Conservation (phyloP, 2,329 filamentous ascomycete species). For the Diaporthe vaccinii region DNA sequence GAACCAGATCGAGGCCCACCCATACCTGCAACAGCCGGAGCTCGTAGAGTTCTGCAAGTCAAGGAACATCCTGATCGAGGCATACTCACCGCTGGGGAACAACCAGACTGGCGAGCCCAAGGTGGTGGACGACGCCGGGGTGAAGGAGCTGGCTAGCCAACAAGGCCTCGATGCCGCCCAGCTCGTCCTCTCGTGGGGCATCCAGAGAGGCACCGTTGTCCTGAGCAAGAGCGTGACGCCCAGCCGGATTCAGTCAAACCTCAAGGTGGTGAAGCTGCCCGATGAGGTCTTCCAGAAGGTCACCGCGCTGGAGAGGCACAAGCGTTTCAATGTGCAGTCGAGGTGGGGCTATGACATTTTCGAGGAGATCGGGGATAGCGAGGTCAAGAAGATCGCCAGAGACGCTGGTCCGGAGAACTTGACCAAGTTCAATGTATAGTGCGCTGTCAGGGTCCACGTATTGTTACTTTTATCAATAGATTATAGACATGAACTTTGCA, state of each 20-base stretch:
- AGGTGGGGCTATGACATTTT: conserved; percentile 61
- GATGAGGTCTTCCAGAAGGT: conserved; percentile 53
- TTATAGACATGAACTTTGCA: background rate
- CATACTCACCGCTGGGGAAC: conserved; percentile 75
- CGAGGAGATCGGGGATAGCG: conserved; percentile 55
- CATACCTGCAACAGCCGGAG: conserved; percentile 73
- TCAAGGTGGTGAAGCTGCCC: conserved; percentile 54
- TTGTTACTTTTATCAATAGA: background rate
- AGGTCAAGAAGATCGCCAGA: conserved; percentile 50
- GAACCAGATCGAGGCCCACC: conserved; percentile 79
- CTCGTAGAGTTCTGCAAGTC: conserved; percentile 69
- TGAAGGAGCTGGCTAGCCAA: conserved; percentile 61
- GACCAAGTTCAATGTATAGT: conserved; percentile 50
- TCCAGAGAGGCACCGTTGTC: conserved; percentile 59
- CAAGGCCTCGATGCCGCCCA: conserved; percentile 56
- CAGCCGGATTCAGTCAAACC: conserved; percentile 56
- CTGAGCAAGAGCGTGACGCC: conserved; percentile 61
- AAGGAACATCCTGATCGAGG: conserved; percentile 72
- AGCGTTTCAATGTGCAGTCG: conserved; percentile 58
- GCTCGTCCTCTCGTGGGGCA: conserved; percentile 60
- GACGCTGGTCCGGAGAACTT: conserved; percentile 53
- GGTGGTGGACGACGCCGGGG: conserved; percentile 62
- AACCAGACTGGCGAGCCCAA: conserved; percentile 53
- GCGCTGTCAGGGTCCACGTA: background rate
- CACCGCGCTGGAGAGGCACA: conserved; percentile 55